These are phyloP conservation scores for Cephalotrichum gorgonifer DNA, from an alignment of 2,329 filamentous ascomycete genomes.

Conservation along the genomic window DNA sequence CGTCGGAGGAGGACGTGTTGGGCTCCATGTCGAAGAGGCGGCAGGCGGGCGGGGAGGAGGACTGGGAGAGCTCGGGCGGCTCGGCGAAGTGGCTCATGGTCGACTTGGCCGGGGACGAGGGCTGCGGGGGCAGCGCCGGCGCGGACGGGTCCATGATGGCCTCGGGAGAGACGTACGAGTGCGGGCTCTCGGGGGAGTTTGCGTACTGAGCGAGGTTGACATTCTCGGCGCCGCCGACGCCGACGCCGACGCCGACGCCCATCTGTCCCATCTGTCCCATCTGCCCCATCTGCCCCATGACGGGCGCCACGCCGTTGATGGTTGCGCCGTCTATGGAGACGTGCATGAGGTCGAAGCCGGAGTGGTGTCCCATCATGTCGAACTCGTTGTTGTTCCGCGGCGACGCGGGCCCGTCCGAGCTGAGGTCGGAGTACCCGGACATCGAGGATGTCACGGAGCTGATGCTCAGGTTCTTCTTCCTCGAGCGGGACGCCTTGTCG, in stretches of 20 bases:
- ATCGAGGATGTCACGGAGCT: slow-evolving; percentile 39
- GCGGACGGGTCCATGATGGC: slow-evolving; percentile 26
- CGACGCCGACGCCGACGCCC: background rate
- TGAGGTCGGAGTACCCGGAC: slow-evolving; percentile 44
- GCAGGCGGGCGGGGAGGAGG: slow-evolving; percentile 43
- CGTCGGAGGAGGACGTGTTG: slow-evolving; percentile 14
- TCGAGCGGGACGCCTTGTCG: slow-evolving; percentile 41
- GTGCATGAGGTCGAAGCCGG: slow-evolving; percentile 34
- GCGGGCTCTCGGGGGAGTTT: slow-evolving; percentile 16
- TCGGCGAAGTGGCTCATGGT: slow-evolving; percentile 42
- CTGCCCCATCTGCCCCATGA: background rate
- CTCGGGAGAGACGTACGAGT: slow-evolving; percentile 36
- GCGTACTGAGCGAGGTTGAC: slow-evolving; percentile 1
- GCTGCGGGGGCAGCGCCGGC: slow-evolving; percentile 19
- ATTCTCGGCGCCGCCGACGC: slow-evolving; percentile 13
- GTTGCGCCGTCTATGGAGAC: slow-evolving; percentile 15
- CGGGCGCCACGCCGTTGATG: slow-evolving; percentile 1
- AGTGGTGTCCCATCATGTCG: slow-evolving; percentile 28
- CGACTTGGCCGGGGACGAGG: slow-evolving; percentile 40
- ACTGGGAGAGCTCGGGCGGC: slow-evolving; percentile 50
- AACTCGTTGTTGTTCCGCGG: slow-evolving; percentile 32
- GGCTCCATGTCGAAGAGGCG: slow-evolving; percentile 37
- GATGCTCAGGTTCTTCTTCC: slow-evolving; percentile 38
- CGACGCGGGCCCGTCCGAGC: slow-evolving; percentile 41
- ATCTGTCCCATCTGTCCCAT: too few species aligned